phyloP scores from a whole-genome alignment of 441 rosid genomes.

The Populus trichocarpa region DNA sequence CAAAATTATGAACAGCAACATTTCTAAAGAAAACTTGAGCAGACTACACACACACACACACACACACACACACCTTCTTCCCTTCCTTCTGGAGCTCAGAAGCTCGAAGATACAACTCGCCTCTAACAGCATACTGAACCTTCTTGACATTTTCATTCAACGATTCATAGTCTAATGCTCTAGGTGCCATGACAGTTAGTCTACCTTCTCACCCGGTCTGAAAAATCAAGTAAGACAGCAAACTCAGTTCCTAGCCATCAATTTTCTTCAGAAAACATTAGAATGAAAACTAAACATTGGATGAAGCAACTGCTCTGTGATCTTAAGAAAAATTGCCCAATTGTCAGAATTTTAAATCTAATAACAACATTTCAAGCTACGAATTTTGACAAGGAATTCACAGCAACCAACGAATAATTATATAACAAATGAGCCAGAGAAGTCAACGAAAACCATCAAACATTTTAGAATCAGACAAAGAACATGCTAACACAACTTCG shows the following conservation, averaged over 20 bases:
- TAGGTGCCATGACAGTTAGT: conserved; percentile 50
- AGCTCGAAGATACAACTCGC: conserved; percentile 95
- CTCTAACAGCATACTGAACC: conserved; percentile 91
- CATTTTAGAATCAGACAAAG: neutral
- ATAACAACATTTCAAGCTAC: too few species aligned
- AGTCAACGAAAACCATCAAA: neutral
- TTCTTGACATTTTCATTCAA: conserved; percentile 90
- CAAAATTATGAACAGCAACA: neutral
- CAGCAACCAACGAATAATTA: too few species aligned
- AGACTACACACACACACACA: conserved; percentile 21
- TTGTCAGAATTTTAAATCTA: too few species aligned
- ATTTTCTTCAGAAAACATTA: neutral
- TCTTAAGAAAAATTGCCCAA: neutral
- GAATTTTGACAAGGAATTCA: too few species aligned
- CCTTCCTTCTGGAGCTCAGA: conserved; percentile 97
- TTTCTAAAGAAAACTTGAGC: neutral
- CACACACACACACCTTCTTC: conserved; percentile 55
- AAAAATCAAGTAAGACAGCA: neutral
- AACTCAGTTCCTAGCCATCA: conserved; percentile 16
- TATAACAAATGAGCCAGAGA: neutral
- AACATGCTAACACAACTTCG: neutral
- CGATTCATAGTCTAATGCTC: conserved; percentile 63
- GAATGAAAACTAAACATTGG: neutral
- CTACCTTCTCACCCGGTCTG: conserved; percentile 8
- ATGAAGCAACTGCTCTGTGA: neutral